Conservation (phyloP, 495 filamentous ascomycete genomes). For the Penicillium pancosmium region DNA sequence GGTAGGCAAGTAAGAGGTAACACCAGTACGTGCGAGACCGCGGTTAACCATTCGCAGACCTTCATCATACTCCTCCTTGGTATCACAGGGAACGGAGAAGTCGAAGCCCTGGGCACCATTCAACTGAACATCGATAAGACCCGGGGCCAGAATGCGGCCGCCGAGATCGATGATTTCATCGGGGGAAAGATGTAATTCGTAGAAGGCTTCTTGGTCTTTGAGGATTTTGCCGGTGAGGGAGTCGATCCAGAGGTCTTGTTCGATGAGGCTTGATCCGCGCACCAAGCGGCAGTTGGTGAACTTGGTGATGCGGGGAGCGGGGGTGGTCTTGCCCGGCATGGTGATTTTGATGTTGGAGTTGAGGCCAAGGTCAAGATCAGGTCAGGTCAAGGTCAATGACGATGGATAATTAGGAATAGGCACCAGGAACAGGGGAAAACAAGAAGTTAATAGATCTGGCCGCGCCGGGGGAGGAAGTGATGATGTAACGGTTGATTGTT, state of each 20-base stretch:
- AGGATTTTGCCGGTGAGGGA: conserved; percentile 76
- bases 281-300: conserved; percentile 81
- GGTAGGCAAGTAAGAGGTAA: conserved; percentile 83
- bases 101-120: conserved; percentile 88
- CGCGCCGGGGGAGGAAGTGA: conserved; percentile 7
- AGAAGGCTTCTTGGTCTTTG: conserved; percentile 72
- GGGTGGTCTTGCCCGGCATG: conserved; percentile 46
- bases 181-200: conserved; percentile 60
- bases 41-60: conserved; percentile 67
- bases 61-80: conserved; percentile 63
- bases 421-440: conserved; percentile 1
- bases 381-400: not conserved
- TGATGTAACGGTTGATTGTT: conserved; percentile 28
- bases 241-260: conserved; percentile 79
- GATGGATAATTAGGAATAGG: not conserved
- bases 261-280: conserved; percentile 60
- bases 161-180: conserved; percentile 67
- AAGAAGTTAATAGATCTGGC: conserved; percentile 1
- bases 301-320: conserved; percentile 64
- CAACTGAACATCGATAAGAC: conserved; percentile 83
- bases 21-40: conserved; percentile 70
- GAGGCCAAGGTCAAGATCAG: no score
- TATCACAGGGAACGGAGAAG: conserved; percentile 73
- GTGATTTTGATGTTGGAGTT: conserved; percentile 16
- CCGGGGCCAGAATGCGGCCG: conserved; percentile 78